These are phyloP conservation scores for Atalantia buxifolia DNA, from an alignment of 345 rosid genomes.

Conservation along the genomic window DNA sequence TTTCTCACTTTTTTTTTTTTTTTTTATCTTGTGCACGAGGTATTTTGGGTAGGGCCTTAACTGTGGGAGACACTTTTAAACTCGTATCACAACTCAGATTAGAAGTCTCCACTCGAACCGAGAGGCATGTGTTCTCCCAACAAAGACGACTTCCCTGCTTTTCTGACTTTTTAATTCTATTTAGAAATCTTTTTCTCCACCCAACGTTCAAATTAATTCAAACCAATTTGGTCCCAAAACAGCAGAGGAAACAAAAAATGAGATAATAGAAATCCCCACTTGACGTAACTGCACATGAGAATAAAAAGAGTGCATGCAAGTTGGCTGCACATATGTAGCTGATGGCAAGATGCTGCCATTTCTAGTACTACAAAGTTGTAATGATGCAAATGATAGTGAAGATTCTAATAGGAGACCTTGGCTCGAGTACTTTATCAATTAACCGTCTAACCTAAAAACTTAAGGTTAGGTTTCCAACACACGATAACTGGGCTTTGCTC, in stretches of 20 bases:
- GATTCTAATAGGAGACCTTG: not conserved
- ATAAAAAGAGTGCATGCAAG: not conserved
- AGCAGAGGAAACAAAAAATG: not conserved
- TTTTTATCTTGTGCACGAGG: too few species aligned
- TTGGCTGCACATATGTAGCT: not conserved
- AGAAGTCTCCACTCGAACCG: too few species aligned
- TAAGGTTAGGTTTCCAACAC: not conserved
- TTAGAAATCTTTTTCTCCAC: not conserved
- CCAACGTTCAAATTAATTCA: constrained; percentile 13
- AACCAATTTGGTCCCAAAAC: not conserved
- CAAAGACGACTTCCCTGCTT: not conserved
- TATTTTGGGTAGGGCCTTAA: accelerated
- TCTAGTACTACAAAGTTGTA: not conserved
- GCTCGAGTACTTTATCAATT: too few species aligned
- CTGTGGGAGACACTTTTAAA: too few species aligned
- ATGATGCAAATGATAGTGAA: not conserved
- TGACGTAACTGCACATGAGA: not conserved
- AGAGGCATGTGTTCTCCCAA: too few species aligned
- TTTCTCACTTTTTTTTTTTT: too few species aligned
- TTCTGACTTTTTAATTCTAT: not conserved
- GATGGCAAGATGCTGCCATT: not conserved
- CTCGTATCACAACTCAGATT: too few species aligned
- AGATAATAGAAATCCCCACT: not conserved
- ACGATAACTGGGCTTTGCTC: not conserved
- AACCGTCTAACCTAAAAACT: not conserved